These are phyloP conservation scores for Umbelopsis vinacea DNA, from an alignment of 192 early-diverging fungal genomes.

Conservation along the genomic window DNA sequence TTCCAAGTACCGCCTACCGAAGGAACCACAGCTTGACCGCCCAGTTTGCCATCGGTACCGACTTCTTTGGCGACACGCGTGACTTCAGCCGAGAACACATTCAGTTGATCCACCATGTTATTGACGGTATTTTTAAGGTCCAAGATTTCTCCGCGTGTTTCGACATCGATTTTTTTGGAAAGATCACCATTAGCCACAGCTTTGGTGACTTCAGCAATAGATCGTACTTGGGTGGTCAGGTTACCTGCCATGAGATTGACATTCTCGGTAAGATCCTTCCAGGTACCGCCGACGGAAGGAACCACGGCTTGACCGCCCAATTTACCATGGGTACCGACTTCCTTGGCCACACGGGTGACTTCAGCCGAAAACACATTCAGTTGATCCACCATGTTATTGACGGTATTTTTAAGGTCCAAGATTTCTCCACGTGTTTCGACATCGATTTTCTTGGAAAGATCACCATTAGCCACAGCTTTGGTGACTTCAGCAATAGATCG, in stretches of 20 bases:
- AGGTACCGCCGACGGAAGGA: constrained; percentile 53
- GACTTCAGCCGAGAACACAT: constrained; percentile 56
- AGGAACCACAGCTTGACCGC: constrained; percentile 61
- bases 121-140: constrained; percentile 65
- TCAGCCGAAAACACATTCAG: constrained; percentile 53
- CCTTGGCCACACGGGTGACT: constrained; percentile 13
- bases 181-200: constrained; percentile 56
- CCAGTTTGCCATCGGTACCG: constrained; percentile 63
- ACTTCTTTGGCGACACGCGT: constrained; percentile 70
- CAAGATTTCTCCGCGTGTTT: constrained; percentile 63
- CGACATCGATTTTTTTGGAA: constrained; percentile 58
- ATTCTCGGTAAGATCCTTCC: constrained; percentile 58
- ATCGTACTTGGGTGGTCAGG: constrained; percentile 52
- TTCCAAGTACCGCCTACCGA: constrained; percentile 58
- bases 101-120: constrained; percentile 63
- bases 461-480: constrained; percentile 59
- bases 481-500: constrained; percentile 69
- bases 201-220: constrained; percentile 51
- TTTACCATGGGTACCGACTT: constrained; percentile 22
- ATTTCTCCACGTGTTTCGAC: constrained; percentile 72
- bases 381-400: constrained; percentile 84
- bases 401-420: constrained; percentile 73
- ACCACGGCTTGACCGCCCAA: constrained; percentile 53
- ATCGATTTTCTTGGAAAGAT: constrained; percentile 64
- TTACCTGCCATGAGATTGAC: constrained; percentile 62